Base-by-base conservation (phyloP, 2,329 filamentous ascomycete species). In the Cercospora sesami region DNA sequence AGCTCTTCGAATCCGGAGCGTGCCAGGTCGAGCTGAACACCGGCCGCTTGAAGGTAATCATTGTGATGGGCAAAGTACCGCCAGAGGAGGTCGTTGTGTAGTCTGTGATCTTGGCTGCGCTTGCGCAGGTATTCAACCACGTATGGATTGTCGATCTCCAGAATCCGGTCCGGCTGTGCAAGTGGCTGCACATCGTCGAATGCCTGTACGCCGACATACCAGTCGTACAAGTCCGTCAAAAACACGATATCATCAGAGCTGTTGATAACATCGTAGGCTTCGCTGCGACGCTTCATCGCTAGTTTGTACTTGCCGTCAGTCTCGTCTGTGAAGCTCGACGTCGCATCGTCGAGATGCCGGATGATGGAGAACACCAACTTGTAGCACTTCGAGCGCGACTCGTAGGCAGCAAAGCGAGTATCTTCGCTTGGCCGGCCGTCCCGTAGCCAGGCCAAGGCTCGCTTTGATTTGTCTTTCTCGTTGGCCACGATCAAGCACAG, bases 211-310 rank as follows among this genome's bases (percentile, higher is more conserved):
- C 62, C 62, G 21, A 64, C 62, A 79, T 99, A 99, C 94, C 95
- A 99, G 75, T 97, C 94, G 78, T 97, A 99, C n/a, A 99, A 85
- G 75, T 92, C 93, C 69, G 92, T 96, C 78, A 98, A 91, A 82
- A 99, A 99, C 4, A 97, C 91, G 76, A 97, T 92, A 73, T 99
- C 95, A 14, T 90, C 87, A 0, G 94, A 96, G 67, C 86, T 87
- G 76, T 96, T 92, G 74, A 99, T 93, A 2, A 97, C 91, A 55
- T 90, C 87, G 80, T 98, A 97, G 0, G 95, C 94, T 81, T 99
- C 94, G 60, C 88, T 87, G 71, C 91, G 87, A 79, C 95, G 93
- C 58, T 90, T 94, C 1, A 90, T 89, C 21, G 91, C 87, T 12
- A 92, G 80, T 0, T 93, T 94, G 61, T 87, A 86, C 72, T 91